Evolutionary conservation across 2,329 filamentous ascomycete species (phyloP), one percentile per base, ranked within the genome.

Genomic region (Corinectria fuckeliana): DNA sequence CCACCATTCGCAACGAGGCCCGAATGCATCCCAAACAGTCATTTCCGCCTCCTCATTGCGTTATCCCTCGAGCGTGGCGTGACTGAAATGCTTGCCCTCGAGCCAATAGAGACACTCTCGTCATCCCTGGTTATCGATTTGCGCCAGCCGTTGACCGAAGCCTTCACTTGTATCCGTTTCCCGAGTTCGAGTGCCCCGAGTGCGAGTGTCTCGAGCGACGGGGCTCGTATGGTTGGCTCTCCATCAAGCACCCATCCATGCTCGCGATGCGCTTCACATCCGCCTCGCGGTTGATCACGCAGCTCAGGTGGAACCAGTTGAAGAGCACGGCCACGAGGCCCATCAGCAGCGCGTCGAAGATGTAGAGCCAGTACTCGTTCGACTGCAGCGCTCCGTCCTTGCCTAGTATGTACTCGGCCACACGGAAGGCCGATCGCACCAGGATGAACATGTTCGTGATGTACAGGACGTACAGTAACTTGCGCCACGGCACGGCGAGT

Each of bases 361-460:
- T 50, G 50, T 78, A 78, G 14, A 78, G 60, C 39, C 66, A 74
- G 32, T 62, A 70, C 62, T 79, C 77, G 36, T 76, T 71, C 6
- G 62, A 62, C 16, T 78, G 65, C 3, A 78, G 60, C 8, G 71
- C 72, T 1, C 74, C 75, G 10, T 72, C 68, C 16, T 70, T 67
- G 13, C 77, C 76, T 51, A 74, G 65, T 2, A 71, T 64, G 56
- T 80, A 82, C 65, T 82, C 80, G 16, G 79, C 69, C 3, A 78
- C 71, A 36, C 80, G 74, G 50, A 80, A 78, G 4, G 78, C 58
- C 4, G 76, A 79, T 56, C 80, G 71, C 7, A 80, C 67, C 50
- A 79, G 71, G 36, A 82, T 80, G 34, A 77, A 65, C 0, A 69
- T 44, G 45, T 72, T 73, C 7, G 69, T 62, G 1, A 56, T 47